Conservation (phyloP, 441 rosid genomes). For the Erodium texanum region DNA sequence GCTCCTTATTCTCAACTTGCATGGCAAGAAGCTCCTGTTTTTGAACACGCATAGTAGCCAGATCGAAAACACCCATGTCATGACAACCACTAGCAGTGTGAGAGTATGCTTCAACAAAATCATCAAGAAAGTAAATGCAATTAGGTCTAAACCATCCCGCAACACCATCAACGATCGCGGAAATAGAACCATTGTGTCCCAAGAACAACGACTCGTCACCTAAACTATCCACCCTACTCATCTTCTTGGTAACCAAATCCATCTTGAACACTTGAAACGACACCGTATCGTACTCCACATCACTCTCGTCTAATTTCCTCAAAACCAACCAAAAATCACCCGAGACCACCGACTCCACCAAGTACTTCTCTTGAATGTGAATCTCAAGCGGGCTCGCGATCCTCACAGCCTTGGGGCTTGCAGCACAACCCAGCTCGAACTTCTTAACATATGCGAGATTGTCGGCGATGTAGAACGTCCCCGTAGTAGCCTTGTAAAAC, state of each 20-base stretch:
- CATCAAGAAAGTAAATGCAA: too few species aligned
- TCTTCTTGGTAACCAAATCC: not conserved
- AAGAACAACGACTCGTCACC: not conserved
- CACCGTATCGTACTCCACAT: not conserved
- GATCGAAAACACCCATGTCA: too few species aligned
- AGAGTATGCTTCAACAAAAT: too few species aligned
- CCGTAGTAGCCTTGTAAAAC: not conserved
- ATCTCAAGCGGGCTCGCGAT: not conserved
- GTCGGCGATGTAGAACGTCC: not conserved
- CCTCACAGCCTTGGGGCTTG: not conserved
- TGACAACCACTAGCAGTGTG: too few species aligned
- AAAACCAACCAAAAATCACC: slow-evolving; percentile 4
- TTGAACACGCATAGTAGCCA: too few species aligned
- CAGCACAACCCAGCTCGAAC: not conserved
- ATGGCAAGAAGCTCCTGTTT: too few species aligned
- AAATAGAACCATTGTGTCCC: not conserved
- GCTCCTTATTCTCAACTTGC: too few species aligned
- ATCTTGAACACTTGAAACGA: not conserved
- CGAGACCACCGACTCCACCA: not conserved
- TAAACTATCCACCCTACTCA: not conserved
- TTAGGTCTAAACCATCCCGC: not conserved
- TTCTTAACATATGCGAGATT: not conserved
- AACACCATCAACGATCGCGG: not conserved
- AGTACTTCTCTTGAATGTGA: not conserved
- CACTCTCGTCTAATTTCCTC: not conserved